phyloP scores from a whole-genome alignment of 495 filamentous ascomycete species.

The Ramalina intermedia region DNA sequence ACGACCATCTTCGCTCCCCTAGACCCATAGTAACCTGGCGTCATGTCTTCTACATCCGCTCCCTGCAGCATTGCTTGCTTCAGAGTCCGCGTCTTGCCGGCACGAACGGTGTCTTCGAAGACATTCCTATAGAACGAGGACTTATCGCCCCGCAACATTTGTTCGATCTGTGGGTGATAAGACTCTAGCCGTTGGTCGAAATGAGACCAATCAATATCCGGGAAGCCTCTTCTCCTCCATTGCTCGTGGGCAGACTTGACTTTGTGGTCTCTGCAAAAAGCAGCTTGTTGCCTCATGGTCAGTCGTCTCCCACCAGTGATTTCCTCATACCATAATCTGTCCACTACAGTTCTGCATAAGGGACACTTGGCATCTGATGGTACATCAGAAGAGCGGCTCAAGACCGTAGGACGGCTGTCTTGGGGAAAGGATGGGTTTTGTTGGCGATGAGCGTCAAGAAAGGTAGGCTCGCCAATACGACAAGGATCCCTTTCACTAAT shows the following conservation, averaged over 20 bases:
- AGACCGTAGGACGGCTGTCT: not conserved
- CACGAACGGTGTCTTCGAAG: constrained; percentile 41
- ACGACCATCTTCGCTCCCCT: constrained; percentile 53
- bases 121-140: constrained; percentile 47
- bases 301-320: constrained; percentile 34
- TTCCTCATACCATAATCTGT: constrained; percentile 31
- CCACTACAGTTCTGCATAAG: constrained; percentile 51
- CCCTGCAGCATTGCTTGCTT: constrained; percentile 30
- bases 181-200: constrained; percentile 48
- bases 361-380: constrained; percentile 33
- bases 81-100: constrained; percentile 46
- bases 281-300: constrained; percentile 43
- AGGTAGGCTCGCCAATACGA: too few relatives aligned
- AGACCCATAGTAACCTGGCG: constrained; percentile 77
- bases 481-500: too few relatives aligned
- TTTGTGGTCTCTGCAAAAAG: constrained; percentile 64
- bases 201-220: constrained; percentile 58
- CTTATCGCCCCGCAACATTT: constrained; percentile 40
- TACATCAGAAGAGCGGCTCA: not conserved
- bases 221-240: constrained; percentile 57
- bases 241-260: constrained; percentile 37
- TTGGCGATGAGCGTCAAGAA: not conserved
- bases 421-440: not conserved
- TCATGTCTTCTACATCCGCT: constrained; percentile 29
- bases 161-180: constrained; percentile 40